Base-by-base conservation (phyloP, 2,329 filamentous ascomycete species). In the Tympanopsis confertula region DNA sequence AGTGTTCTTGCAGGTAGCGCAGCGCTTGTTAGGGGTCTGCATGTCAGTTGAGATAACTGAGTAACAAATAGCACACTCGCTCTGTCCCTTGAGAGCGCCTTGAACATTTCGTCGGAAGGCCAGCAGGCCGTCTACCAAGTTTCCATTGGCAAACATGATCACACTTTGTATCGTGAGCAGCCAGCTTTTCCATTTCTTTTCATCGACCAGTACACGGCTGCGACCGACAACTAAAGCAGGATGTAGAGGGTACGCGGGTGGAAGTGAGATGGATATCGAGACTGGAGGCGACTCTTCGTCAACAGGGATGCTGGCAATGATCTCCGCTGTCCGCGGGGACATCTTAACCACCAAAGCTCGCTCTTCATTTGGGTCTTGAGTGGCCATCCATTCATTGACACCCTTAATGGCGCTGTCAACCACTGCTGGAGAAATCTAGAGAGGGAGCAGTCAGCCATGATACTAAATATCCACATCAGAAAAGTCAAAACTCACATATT, bases 51-150 rank as follows among this genome's bases (percentile, higher is more conserved):
- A 86, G 45, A 98, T 86, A 52, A 98, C 87, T 42, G 81, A 87
- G 64, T 96, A 96, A 66, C 89, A 96, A 54, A 96, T 96, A 7
- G 91, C 86, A 54, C 91, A 98, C 58, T 98, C 91, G 15, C 74
- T 84, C 59, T 96, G 88, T 24, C 88, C 91, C 62, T 94, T 91
- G 46, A 98, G 70, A 3, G 86, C 85, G 1, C 86, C 86, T 13
- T 81, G 74, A 12, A 98, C 81, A 56, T 96, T 96, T 44, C 81
- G 76, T 45, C 84, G 78, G 68, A 94, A 96, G 5, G 86, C 79
- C 12, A 80, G 69, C 20, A 98, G 65, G 2, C 88, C 91, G 48
- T 96, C 89, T 38, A 88, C 82, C 40, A 98, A 75, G 53, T 75
- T 85, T 38, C 87, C 87, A 50, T 91, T 89, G 44, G 86, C 85